Percentiles rank a stretch among this genome's conserved stretches.
Evolutionary conservation across 1,139 yeast species (phyloP).

Genomic region (Lodderomyces theae): DNA sequence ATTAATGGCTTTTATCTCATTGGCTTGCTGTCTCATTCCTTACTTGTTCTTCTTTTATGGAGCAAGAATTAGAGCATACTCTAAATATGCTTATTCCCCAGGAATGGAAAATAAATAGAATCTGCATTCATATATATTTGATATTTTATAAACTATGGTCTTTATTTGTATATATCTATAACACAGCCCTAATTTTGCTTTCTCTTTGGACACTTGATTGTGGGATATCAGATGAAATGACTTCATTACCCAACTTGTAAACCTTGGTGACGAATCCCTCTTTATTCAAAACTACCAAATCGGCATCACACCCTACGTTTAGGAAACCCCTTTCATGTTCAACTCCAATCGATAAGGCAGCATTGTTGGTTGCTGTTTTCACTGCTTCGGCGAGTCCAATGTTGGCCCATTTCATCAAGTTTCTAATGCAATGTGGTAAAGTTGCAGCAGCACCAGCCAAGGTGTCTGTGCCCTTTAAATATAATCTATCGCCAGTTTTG

Average conservation of each 20-base stretch:
- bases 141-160: background rate
- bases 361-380: constrained; percentile 55
- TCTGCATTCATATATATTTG: background rate
- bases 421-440: constrained; percentile 52
- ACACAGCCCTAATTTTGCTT: constrained; percentile 11
- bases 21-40: constrained; percentile 64
- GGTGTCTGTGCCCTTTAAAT: constrained; percentile 55
- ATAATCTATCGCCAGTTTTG: constrained; percentile 48
- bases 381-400: constrained; percentile 54
- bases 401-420: constrained; percentile 52
- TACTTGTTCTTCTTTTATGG: constrained; percentile 53
- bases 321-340: constrained; percentile 50
- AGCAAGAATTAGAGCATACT: constrained; percentile 49
- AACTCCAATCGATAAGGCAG: constrained; percentile 50
- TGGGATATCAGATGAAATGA: constrained; percentile 18
- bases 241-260: constrained; percentile 49
- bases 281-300: constrained; percentile 48
- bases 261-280: constrained; percentile 48
- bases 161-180: constrained; percentile 7
- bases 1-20: constrained; percentile 60
- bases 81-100: constrained; percentile 51
- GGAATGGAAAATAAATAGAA: constrained; percentile 18
- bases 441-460: constrained; percentile 66
- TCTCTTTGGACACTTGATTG: constrained; percentile 5
- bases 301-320: constrained; percentile 57